Percentiles rank a stretch among this genome's conserved stretches.
These are phyloP conservation scores for Phalaenopsis equestris DNA, from an alignment of 106 monocot genomes.

Conservation along the genomic window DNA sequence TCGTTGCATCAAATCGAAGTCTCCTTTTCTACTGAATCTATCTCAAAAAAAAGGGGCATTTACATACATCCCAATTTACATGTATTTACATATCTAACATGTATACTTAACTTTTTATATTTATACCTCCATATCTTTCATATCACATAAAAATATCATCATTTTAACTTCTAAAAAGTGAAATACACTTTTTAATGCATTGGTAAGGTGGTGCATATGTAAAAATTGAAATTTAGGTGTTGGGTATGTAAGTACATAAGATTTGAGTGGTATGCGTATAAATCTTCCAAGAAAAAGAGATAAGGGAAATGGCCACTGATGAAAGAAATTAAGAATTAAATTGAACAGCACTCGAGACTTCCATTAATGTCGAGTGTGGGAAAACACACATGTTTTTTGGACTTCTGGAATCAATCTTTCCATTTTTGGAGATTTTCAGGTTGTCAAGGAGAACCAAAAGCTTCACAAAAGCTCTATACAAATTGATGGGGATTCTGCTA, in stretches of 20 bases:
- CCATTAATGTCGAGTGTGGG: not conserved
- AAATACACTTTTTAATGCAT: too few relatives aligned
- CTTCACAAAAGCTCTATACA: slow-evolving; percentile 79
- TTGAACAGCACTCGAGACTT: not conserved
- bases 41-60: not conserved
- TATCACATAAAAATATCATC: too few relatives aligned
- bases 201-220: too few relatives aligned
- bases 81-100: too few relatives aligned
- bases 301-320: not conserved
- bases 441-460: slow-evolving; percentile 98
- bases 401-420: not conserved
- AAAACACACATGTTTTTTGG: not conserved
- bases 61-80: too few relatives aligned
- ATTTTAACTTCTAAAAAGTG: too few relatives aligned
- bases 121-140: too few relatives aligned
- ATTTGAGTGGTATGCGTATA: too few relatives aligned
- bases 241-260: too few relatives aligned
- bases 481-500: slow-evolving; percentile 83
- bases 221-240: too few relatives aligned
- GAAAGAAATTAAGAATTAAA: not conserved
- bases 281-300: too few relatives aligned
- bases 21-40: not conserved
- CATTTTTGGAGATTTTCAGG: slow-evolving; percentile 22
- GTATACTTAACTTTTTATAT: too few relatives aligned
- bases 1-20: not conserved